Evolutionary conservation across 495 filamentous ascomycete species (phyloP).

Genomic region (Penicillium subrubescens): DNA sequence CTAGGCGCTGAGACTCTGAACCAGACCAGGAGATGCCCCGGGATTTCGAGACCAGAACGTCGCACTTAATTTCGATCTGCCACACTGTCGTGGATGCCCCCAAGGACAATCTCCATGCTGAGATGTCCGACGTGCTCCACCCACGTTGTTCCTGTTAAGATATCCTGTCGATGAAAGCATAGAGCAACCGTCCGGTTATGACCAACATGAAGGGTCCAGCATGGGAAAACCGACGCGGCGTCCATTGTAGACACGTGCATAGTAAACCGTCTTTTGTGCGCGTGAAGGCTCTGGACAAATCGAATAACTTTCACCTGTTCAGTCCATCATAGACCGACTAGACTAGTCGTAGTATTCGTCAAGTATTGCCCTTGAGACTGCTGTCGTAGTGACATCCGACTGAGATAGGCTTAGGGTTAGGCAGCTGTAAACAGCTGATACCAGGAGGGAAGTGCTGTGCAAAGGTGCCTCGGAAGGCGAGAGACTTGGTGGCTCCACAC

Average conservation of each 20-base stretch:
- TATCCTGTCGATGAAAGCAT: conserved; percentile 28
- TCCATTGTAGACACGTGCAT: conserved; percentile 41
- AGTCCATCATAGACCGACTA: conserved; percentile 29
- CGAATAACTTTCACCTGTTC: conserved; percentile 40
- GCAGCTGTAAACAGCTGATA: conserved; percentile 13
- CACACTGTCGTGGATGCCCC: conserved; percentile 28
- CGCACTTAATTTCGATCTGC: conserved; percentile 17
- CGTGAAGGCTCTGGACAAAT: conserved; percentile 39
- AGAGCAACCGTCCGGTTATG: conserved; percentile 38
- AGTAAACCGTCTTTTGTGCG: conserved; percentile 47
- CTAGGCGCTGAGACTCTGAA: conserved; percentile 31
- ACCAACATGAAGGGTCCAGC: conserved; percentile 48
- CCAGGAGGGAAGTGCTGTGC: conserved; percentile 37
- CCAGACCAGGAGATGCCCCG: conserved; percentile 30
- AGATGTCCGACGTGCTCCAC: conserved; percentile 41
- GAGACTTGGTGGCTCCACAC: conserved; percentile 27
- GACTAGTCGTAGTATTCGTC: conserved; percentile 39
- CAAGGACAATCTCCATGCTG: conserved; percentile 31
- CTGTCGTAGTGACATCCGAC: conserved; percentile 30
- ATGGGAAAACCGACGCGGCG: conserved; percentile 49
- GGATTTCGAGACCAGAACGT: conserved; percentile 24
- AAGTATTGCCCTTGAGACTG: conserved; percentile 45
- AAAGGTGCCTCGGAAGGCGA: conserved; percentile 36
- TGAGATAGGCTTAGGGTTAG: conserved; percentile 47
- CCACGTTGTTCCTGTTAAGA: conserved; percentile 33